Base-by-base conservation (phyloP, 257 asterid species). In the Rubia yunnanensis region DNA sequence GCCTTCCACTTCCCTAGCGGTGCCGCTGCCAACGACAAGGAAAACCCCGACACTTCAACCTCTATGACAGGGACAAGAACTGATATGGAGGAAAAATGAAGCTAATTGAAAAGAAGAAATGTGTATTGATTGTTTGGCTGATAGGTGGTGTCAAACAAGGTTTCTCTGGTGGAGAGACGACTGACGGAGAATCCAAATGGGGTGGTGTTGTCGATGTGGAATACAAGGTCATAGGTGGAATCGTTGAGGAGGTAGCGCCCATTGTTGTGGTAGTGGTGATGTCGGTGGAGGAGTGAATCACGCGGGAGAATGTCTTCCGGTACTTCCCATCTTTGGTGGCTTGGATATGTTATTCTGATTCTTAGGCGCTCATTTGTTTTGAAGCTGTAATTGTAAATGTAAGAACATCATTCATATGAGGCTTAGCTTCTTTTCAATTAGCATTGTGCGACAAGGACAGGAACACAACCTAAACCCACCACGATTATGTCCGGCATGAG, bases 41-140 rank as follows among this genome's bases (percentile, higher is more conserved):
- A n/a, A n/a, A n/a, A n/a, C n/a, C n/a, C n/a, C n/a, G n/a, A n/a
- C n/a, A n/a, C n/a, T n/a, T n/a, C n/a, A n/a, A n/a, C n/a, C n/a
- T n/a, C n/a, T n/a, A n/a, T n/a, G n/a, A n/a, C n/a, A n/a, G n/a
- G n/a, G n/a, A n/a, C n/a, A n/a, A n/a, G n/a, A n/a, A n/a, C n/a
- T n/a, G n/a, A n/a, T n/a, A n/a, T n/a, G n/a, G n/a, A n/a, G n/a
- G n/a, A n/a, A n/a, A n/a, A n/a, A n/a, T n/a, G n/a, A n/a, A n/a
- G n/a, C n/a, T n/a, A n/a, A n/a, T 89, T 92, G 77, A 83, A 91
- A 15, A 79, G 11, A 28, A 79, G 66, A 46, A 74, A 63, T 4
- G 83, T 39, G 28, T 36, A 59, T 38, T 79, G 76, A 20, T 53
- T 27, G 31, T 63, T 32, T 14, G 66, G 6, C 4, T 46, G 54